Percentiles rank a stretch among this genome's conserved stretches.
Evolutionary conservation across 306 rosid species (phyloP).

Genomic region (Potentilla sterilis): DNA sequence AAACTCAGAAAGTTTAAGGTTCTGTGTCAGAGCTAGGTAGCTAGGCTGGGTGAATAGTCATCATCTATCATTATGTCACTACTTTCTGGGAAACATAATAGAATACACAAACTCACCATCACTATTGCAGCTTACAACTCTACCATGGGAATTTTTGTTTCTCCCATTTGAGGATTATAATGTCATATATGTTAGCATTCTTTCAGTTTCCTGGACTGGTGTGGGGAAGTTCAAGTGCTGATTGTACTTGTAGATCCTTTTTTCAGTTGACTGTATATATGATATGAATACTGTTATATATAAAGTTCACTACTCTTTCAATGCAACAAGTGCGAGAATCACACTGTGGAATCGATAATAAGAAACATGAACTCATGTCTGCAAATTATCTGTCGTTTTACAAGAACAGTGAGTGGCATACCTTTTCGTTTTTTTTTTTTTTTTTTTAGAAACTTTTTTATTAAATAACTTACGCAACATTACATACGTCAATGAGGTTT

Average conservation of each 20-base stretch:
- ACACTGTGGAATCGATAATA: too few relatives aligned
- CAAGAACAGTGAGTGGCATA: too few relatives aligned
- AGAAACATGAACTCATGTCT: too few relatives aligned
- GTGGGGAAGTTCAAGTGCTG: background rate
- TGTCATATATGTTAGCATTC: background rate
- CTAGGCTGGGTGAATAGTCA: background rate
- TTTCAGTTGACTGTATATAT: constrained; percentile 7
- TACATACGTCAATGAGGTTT: too few relatives aligned
- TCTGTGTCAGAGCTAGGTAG: background rate
- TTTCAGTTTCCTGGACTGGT: constrained; percentile 6
- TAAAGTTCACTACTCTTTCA: too few relatives aligned
- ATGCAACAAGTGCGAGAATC: too few relatives aligned
- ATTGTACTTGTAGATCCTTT: background rate
- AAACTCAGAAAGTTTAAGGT: background rate
- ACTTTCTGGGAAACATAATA: background rate
- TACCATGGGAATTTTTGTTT: background rate
- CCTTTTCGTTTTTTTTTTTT: too few relatives aligned
- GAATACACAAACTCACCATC: background rate
- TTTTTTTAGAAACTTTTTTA: too few relatives aligned
- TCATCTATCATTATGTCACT: background rate
- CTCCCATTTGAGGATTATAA: constrained; percentile 2
- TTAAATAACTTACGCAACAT: too few relatives aligned
- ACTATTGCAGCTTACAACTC: constrained; percentile 11
- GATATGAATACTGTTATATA: background rate
- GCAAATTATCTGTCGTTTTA: too few relatives aligned